phyloP scores from a whole-genome alignment of 2,329 filamentous ascomycete species.

The Cladosporium phlei region DNA sequence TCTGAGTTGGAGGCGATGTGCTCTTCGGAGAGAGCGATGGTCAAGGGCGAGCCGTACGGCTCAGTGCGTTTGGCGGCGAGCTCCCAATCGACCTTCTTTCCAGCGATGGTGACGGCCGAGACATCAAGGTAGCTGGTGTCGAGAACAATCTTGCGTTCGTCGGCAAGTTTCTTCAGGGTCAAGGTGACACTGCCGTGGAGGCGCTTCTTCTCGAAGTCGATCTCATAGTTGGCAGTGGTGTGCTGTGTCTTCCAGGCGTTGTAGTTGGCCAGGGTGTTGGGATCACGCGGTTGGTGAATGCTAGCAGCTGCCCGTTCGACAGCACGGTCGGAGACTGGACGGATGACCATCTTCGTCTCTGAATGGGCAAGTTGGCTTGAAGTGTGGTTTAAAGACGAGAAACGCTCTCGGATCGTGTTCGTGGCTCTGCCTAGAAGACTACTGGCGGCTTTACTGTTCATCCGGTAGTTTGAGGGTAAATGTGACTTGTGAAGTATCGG shows the following conservation, averaged over 20 bases:
- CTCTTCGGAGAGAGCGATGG: constrained; percentile 50
- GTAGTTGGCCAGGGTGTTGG: constrained; percentile 89
- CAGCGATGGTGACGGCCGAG: constrained; percentile 64
- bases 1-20: constrained; percentile 34
- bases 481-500: no score
- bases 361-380: background rate
- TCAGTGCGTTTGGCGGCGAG: constrained; percentile 62
- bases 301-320: constrained; percentile 24
- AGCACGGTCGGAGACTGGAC: constrained; percentile 1
- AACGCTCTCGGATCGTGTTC: background rate
- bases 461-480: background rate
- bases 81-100: constrained; percentile 61
- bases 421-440: constrained; percentile 8
- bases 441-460: constrained; percentile 2
- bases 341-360: constrained; percentile 3
- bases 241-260: constrained; percentile 80
- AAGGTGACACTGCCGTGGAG: constrained; percentile 74
- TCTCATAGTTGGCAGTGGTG: constrained; percentile 72
- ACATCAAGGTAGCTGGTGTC: constrained; percentile 84
- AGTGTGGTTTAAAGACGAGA: background rate
- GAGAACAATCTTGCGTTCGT: constrained; percentile 68
- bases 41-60: constrained; percentile 70
- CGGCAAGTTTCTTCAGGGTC: constrained; percentile 70
- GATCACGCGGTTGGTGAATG: constrained; percentile 52
- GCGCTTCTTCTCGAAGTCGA: constrained; percentile 76